Percentiles rank a stretch among this genome's conserved stretches.
Evolutionary conservation across 306 rosid genomes (phyloP).

Genomic region (Calophaca sinica): DNA sequence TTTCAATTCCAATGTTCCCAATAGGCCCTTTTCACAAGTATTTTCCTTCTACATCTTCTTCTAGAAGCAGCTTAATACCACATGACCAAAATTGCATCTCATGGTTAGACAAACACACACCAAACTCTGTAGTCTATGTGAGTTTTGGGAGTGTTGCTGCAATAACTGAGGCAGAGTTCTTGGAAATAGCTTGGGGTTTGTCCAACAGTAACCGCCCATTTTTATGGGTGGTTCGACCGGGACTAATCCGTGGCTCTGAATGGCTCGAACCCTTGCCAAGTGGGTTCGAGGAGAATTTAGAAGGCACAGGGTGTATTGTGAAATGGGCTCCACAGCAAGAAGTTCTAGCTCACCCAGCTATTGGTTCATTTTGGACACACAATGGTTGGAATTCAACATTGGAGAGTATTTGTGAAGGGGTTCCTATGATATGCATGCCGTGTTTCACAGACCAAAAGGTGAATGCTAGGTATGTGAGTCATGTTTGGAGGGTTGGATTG

Average conservation of each 20-base stretch:
- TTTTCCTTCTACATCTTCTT: constrained; percentile 22
- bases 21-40: constrained; percentile 70
- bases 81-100: constrained; percentile 57
- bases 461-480: constrained; percentile 60
- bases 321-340: constrained; percentile 78
- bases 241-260: constrained; percentile 48
- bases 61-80: constrained; percentile 46
- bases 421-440: constrained; percentile 71
- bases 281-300: constrained; percentile 49
- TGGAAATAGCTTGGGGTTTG: constrained; percentile 66
- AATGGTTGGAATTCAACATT: constrained; percentile 73
- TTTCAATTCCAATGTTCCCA: constrained; percentile 58
- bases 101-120: constrained; percentile 55
- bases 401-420: constrained; percentile 64
- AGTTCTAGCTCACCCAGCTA: constrained; percentile 54
- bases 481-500: constrained; percentile 65
- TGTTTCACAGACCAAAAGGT: constrained; percentile 58
- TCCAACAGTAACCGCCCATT: constrained; percentile 59
- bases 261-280: constrained; percentile 56
- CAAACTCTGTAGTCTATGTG: constrained; percentile 60
- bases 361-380: constrained; percentile 69
- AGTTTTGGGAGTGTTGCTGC: constrained; percentile 65
- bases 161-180: constrained; percentile 43
- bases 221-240: constrained; percentile 68
- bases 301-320: constrained; percentile 54